Conservation (phyloP, 2,329 filamentous ascomycete species). For the Pseudohalonectria lignicola region DNA sequence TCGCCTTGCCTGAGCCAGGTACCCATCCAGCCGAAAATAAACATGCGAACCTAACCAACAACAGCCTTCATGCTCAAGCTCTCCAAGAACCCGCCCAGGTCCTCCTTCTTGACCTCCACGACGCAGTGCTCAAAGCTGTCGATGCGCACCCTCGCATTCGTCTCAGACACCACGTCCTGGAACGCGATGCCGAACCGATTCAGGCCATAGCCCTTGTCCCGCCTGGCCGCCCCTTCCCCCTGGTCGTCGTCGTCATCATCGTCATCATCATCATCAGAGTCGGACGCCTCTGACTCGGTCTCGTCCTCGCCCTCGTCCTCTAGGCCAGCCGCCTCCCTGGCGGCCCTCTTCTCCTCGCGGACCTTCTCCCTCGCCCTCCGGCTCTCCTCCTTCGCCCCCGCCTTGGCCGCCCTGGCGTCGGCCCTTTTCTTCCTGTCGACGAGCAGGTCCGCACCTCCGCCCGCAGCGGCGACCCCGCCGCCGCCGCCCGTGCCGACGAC, state of each 20-base stretch:
- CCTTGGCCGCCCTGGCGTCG: constrained; percentile 52
- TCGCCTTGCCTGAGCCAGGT: too few species aligned
- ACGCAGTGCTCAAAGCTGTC: constrained; percentile 97
- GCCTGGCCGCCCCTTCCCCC: constrained; percentile 26
- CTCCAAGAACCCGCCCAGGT: constrained; percentile 82
- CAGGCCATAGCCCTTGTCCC: constrained; percentile 57
- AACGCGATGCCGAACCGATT: constrained; percentile 94
- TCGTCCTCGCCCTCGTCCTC: constrained; percentile 33
- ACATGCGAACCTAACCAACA: too few species aligned
- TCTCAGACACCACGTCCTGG: constrained; percentile 88
- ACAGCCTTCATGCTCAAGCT: constrained; percentile 85
- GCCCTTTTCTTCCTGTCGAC: constrained; percentile 39
- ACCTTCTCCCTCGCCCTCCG: constrained; percentile 45
- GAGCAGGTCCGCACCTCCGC: background rate
- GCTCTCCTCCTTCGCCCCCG: constrained; percentile 48
- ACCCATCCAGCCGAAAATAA: too few species aligned
- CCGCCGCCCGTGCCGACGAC: constrained; percentile 89
- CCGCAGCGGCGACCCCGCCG: constrained; percentile 58
- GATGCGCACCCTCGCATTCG: constrained; percentile 77
- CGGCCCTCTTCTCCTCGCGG: constrained; percentile 50
- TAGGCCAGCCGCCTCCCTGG: constrained; percentile 34
- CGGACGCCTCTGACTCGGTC: constrained; percentile 32
- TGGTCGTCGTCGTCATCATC: constrained; percentile 38
- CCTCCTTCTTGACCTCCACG: constrained; percentile 95
- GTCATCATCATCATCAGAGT: constrained; percentile 31